Conservation (phyloP, 2,329 filamentous ascomycete species). For the Aspergillus sergii region DNA sequence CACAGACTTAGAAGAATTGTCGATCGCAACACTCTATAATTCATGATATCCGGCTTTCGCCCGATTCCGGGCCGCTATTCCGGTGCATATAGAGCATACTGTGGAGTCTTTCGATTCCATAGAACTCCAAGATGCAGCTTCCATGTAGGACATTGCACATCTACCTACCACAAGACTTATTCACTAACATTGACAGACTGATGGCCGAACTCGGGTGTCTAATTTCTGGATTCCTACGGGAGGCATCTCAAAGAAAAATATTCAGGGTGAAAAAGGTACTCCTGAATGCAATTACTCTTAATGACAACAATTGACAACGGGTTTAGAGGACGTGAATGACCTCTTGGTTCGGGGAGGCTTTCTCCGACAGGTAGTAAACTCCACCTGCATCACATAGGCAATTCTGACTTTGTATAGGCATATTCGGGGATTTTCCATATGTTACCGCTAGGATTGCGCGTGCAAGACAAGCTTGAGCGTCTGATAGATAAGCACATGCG, state of each 20-base stretch:
- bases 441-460: slow-evolving; percentile 80
- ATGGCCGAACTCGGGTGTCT: slow-evolving; percentile 66
- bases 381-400: neutral
- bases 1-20: neutral
- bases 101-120: slow-evolving; percentile 19
- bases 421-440: slow-evolving; percentile 92
- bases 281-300: neutral
- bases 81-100: slow-evolving; percentile 30
- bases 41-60: slow-evolving; percentile 32
- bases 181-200: slow-evolving; percentile 44
- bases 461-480: slow-evolving; percentile 83
- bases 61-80: slow-evolving; percentile 27
- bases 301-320: slow-evolving; percentile 45
- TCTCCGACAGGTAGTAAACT: slow-evolving; percentile 64
- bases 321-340: slow-evolving; percentile 61
- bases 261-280: slow-evolving; percentile 50
- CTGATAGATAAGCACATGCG: slow-evolving; percentile 90
- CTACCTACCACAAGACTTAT: neutral
- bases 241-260: slow-evolving; percentile 60
- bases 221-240: slow-evolving; percentile 79
- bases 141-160: slow-evolving; percentile 36
- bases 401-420: slow-evolving; percentile 54
- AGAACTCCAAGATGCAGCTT: slow-evolving; percentile 28
- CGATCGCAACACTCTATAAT: slow-evolving; percentile 5
- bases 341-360: slow-evolving; percentile 73